Evolutionary conservation across 1,139 yeast genomes (phyloP), one percentile per base, ranked within the genome.

Genomic region (Arxiozyma bovina): DNA sequence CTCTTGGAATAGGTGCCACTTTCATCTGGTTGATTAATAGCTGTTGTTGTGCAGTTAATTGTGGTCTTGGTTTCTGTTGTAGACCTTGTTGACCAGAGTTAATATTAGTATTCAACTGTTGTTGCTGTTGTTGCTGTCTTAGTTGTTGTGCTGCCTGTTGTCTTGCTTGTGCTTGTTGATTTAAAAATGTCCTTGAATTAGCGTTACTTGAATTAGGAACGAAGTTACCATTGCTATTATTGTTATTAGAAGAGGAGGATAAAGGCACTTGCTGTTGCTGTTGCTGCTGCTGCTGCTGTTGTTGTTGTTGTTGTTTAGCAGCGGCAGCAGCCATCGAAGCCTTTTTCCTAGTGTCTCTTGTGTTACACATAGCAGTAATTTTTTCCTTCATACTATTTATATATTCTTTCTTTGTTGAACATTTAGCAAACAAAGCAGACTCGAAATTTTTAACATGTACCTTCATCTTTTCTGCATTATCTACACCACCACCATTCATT

Each of bases 1-100:
- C 81, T n/a, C 80, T 81, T 1, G 97, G 97, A 53, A 90, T 87
- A 3, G 87, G 87, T 3, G 80, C 73, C 50, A 80, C 80, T 58
- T 78, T 79, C 64, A 80, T 70, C 54, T 77, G 77, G 52, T 66
- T 67, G 45, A 67, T 62, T 30, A 65, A 54, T 54, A 66, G 69
- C 56, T 70, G 71, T 53, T 66, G 71, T 51, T 69, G 70, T 21
- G 70, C 67, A 25, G 70, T 63, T 48, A 67, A 61, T 44, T 66
- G 71, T 8, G 65, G 67, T 50, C 67, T 62, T 30, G 52, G 57
- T 47, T 54, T 54, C 15, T 60, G 59, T 49, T 61, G 59, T 42
- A 60, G 63, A 42, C 59, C 66, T 45, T 57, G 67, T 50, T 54
- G 63, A 48, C 59, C 60, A 51, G 60, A 64, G 48, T 59, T 68